Base-by-base conservation (phyloP, 345 rosid species). In the Linum trigynum region DNA sequence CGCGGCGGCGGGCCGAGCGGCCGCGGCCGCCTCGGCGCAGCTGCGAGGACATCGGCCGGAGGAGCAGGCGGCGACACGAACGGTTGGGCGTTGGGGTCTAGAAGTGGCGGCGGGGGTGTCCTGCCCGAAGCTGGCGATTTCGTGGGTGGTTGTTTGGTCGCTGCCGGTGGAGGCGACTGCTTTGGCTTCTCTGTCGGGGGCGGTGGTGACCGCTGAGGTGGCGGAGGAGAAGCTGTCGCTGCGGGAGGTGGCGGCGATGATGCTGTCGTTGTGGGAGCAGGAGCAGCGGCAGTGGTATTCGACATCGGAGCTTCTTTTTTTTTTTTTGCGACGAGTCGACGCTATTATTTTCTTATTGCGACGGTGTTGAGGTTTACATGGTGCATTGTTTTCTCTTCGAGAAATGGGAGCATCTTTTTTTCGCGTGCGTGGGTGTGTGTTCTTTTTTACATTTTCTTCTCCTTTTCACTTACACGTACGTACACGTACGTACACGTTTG, bases 131-230 rank as follows among this genome's bases (percentile, higher is more conserved):
- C 61, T 8, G 74, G 36, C 2, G 75, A 45, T 1, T 75, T 77
- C 1, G 79, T 57, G 5, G 77, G 67, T 16, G 80, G 69, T 7
- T 81, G 80, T 11, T 84, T 78, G 3, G 84, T 67, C 51, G 67
- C 59, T 62, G 37, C 67, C 51, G 71, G 73, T 3, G 65, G 38
- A 2, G 63, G 63, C 2, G 63, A 69, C 1, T 74, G 38, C 2
- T 59, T 63, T 56, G 42, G 57, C 38, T 40, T 8, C 38, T 15
- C 4, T 37, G 62, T 39, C 23, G 61, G 7, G 15, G 50, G 74
- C 0, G 67, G 38, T 7, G 39, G 38, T 32, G 43, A 7, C 3
- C 8, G 55, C 5, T 0, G 50, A 0, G 15, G n/a, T 38, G 73
- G 51, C 0, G 17, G 12, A 0, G 48, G 59, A 0, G 39, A 35